These are phyloP conservation scores for Colletotrichum navitas DNA, from an alignment of 2,329 filamentous ascomycete species.

Conservation along the genomic window DNA sequence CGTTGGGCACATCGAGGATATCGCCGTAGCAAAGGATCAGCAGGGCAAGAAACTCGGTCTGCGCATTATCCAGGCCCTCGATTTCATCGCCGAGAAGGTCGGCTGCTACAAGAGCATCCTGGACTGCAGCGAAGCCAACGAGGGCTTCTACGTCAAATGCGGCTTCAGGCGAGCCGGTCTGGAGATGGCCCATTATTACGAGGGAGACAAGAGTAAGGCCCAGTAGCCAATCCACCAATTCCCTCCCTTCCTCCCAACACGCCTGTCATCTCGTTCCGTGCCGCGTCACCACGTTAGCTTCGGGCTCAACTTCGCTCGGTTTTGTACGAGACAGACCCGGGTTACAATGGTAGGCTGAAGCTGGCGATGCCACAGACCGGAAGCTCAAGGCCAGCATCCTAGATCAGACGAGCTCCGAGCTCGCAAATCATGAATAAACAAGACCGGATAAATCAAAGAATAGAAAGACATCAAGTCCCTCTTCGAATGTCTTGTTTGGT, in stretches of 20 bases:
- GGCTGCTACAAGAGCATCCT: slow-evolving; percentile 98
- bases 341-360: slow-evolving; percentile 30
- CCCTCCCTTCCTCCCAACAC: slow-evolving; percentile 12
- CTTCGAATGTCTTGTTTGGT: background rate
- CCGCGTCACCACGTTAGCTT: background rate
- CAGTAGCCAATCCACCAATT: slow-evolving; percentile 41
- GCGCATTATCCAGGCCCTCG: slow-evolving; percentile 92
- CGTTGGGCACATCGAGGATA: slow-evolving; percentile 98
- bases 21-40: slow-evolving; percentile 93
- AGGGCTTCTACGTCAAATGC: slow-evolving; percentile 98
- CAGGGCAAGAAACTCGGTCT: slow-evolving; percentile 97
- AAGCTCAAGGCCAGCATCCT: slow-evolving; percentile 13
- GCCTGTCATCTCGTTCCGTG: background rate
- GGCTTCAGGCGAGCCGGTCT: slow-evolving; percentile 92
- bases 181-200: slow-evolving; percentile 98
- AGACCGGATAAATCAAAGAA: slow-evolving; percentile 14
- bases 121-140: slow-evolving; percentile 95
- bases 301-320: background rate
- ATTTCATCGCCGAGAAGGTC: slow-evolving; percentile 86
- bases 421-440: background rate
- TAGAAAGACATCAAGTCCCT: slow-evolving; percentile 2
- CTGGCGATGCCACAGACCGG: slow-evolving; percentile 14
- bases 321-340: slow-evolving; percentile 5
- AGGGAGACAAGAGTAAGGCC: slow-evolving; percentile 63
- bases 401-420: slow-evolving; percentile 18